A percentile compares a stretch with the other conserved stretches of the same genome.
phyloP scores from a whole-genome alignment of 78 protist genomes.

The Cavenderia fasciculata region DNA sequence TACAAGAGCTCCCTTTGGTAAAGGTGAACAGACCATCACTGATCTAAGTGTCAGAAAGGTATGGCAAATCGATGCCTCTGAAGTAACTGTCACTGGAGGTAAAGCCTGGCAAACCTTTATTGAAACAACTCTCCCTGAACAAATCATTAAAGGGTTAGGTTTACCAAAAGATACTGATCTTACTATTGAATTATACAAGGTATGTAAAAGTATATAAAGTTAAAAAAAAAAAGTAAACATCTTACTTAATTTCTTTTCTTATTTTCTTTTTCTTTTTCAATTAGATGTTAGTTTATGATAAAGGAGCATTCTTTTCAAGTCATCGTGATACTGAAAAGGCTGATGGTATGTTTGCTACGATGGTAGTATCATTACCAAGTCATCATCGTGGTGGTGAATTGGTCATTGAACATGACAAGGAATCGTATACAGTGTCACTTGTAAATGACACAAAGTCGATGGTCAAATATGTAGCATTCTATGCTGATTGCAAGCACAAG shows the following conservation, averaged over 20 bases:
- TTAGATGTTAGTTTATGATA: constrained; percentile 29
- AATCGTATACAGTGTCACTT: background rate
- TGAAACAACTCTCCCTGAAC: background rate
- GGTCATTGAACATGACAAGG: background rate
- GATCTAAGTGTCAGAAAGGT: constrained; percentile 21
- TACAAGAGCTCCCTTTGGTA: constrained; percentile 26
- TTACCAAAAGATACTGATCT: background rate
- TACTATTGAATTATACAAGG: constrained; percentile 1
- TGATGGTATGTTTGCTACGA: constrained; percentile 33
- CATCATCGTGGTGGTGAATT: constrained; percentile 29
- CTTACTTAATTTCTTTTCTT: no score
- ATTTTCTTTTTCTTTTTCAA: no score
- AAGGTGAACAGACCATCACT: constrained; percentile 12
- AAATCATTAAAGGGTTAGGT: background rate
- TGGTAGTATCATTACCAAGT: constrained; percentile 16
- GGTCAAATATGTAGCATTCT: constrained; percentile 8
- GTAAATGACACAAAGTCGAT: background rate
- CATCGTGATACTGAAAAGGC: constrained; percentile 38
- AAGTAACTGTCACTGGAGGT: background rate
- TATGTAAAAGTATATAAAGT: no score
- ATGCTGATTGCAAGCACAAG: constrained; percentile 18
- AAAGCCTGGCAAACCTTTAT: background rate
- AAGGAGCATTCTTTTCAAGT: constrained; percentile 39
- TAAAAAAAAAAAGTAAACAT: no score
- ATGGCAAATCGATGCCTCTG: background rate